These are phyloP conservation scores for Pleurotus platypus DNA, from an alignment of 768 basidiomycete genomes.

Conservation along the genomic window DNA sequence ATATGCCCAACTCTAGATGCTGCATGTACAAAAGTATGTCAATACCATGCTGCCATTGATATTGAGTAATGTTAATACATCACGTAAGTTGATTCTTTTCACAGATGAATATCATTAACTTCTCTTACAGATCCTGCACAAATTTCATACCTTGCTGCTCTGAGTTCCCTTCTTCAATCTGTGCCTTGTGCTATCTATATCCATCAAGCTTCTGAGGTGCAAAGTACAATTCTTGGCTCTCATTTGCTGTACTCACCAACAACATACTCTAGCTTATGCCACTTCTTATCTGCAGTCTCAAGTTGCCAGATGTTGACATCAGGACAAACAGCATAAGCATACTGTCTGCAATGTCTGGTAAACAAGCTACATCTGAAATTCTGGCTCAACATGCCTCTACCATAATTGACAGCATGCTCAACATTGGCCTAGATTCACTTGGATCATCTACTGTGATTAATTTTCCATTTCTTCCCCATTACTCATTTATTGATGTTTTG, in stretches of 20 bases:
- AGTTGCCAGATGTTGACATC: conserved; percentile 69
- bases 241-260: not conserved
- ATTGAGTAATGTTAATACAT: conserved; percentile 59
- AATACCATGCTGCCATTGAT: conserved; percentile 69
- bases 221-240: conserved; percentile 13
- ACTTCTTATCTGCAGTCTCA: conserved; percentile 79
- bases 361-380: conserved; percentile 40
- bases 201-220: conserved; percentile 60
- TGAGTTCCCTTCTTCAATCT: conserved; percentile 76
- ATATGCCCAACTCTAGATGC: conserved; percentile 41
- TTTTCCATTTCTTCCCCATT: not conserved
- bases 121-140: conserved; percentile 44
- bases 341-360: conserved; percentile 64
- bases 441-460: conserved; percentile 54
- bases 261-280: conserved; percentile 71
- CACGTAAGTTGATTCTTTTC: conserved; percentile 35
- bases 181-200: conserved; percentile 75
- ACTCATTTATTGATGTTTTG: not conserved
- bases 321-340: conserved; percentile 80
- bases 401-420: conserved; percentile 70
- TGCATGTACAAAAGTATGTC: conserved; percentile 76
- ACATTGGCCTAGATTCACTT: conserved; percentile 47
- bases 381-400: conserved; percentile 70
- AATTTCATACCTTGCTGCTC: conserved; percentile 75
- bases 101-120: not conserved